Base-by-base conservation (phyloP, 1,284 basidiomycete species). In the Vanrija sp. region DNA sequence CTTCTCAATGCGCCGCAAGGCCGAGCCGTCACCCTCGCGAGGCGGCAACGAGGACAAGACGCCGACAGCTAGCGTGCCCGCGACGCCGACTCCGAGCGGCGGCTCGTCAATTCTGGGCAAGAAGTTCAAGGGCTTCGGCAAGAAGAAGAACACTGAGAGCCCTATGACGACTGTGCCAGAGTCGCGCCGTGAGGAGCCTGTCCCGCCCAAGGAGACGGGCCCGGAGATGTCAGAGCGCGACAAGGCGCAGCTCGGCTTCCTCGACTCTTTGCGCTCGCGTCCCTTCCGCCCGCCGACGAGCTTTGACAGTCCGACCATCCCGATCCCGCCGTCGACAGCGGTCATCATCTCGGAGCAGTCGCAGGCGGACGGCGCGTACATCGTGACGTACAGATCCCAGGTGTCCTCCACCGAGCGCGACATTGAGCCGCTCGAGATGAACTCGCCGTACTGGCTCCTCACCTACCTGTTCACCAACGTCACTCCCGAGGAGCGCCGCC, bases 311-410 rank as follows among this genome's bases (percentile, higher is more conserved):
- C 94, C 94, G 0, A 79, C 80, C 0, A 68, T 91, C 23, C 64
- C 77, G 5, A 80, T 92, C 34, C 85, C 87, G 0, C 73, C 80
- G 0, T 79, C 84, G 48, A 88, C 88, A 26, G 80, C 82, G 0
- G 74, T 98, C 34, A 79, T 89, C 59, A 88, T 98, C 49, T 86
- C 89, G 1, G 91, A 96, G 69, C 90, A 94, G 67, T 83, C 83
- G 0, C 80, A 84, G 23, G 80, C 81, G 43, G 75, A 79, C 1
- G 87, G 87, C 3, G 87, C 88, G 3, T 94, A 87, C 84, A 83
- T 81, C 8, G 86, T 84, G 5, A 78, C 90, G 2, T 95, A 94
- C 68, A 81, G 90, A 23, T 87, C 90, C 0, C 82, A 84, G 40
- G 81, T 86, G 3, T 81, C 82, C 2, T 83, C 81, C 46, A 85